A percentile compares a stretch with the other conserved stretches of the same genome.
phyloP scores from a whole-genome alignment of 495 filamentous ascomycete species.

The Evernia prunastri region DNA sequence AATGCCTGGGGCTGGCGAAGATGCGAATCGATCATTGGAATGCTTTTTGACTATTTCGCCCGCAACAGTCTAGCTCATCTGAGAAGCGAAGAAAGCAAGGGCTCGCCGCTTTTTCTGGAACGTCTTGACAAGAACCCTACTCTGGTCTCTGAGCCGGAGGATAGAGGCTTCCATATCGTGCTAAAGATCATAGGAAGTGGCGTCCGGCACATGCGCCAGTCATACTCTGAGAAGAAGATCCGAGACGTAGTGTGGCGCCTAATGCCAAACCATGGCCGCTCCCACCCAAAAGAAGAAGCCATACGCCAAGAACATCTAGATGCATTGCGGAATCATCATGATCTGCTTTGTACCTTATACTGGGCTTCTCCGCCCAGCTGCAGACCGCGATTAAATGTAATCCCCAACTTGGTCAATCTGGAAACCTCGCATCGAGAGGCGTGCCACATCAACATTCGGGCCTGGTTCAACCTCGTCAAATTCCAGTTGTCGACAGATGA shows the following conservation, averaged over 20 bases:
- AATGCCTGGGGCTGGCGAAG: slow-evolving; percentile 79
- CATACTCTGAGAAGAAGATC: slow-evolving; percentile 63
- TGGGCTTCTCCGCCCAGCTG: slow-evolving; percentile 69
- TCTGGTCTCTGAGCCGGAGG: slow-evolving; percentile 56
- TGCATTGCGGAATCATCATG: slow-evolving; percentile 85
- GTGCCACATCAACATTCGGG: slow-evolving; percentile 71
- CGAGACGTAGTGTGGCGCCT: slow-evolving; percentile 70
- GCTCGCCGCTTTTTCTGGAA: slow-evolving; percentile 73
- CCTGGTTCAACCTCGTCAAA: slow-evolving; percentile 71
- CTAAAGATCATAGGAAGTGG: slow-evolving; percentile 74
- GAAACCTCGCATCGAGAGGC: slow-evolving; percentile 76
- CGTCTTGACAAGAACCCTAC: slow-evolving; percentile 57
- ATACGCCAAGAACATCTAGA: slow-evolving; percentile 72
- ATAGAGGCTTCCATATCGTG: slow-evolving; percentile 90
- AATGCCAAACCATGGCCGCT: slow-evolving; percentile 81
- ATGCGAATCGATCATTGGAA: slow-evolving; percentile 69
- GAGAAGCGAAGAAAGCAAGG: slow-evolving; percentile 65
- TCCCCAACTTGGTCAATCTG: slow-evolving; percentile 74
- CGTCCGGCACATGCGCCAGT: slow-evolving; percentile 52
- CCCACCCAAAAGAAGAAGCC: slow-evolving; percentile 74
- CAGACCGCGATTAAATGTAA: slow-evolving; percentile 61
- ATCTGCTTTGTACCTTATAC: slow-evolving; percentile 83
- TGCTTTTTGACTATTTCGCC: slow-evolving; percentile 87
- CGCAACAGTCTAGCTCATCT: slow-evolving; percentile 66
- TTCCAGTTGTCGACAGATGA: slow-evolving; percentile 64